Conservation (phyloP, 306 rosid species). For the Prunus mongolica region DNA sequence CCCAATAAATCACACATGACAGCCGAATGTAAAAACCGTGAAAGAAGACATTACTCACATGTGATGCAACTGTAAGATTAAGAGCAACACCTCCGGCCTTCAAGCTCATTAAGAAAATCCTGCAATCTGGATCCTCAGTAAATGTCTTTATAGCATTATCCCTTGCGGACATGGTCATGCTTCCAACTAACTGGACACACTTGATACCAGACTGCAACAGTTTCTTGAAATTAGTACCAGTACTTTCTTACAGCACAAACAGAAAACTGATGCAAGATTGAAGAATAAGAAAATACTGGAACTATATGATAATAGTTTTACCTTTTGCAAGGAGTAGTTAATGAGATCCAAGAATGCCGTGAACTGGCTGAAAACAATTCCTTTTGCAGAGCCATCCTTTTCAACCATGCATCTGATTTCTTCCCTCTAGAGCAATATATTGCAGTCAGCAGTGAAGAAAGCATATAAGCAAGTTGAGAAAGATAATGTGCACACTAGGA, state of each 20-base stretch:
- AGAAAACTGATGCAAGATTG: background rate
- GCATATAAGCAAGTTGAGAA: background rate
- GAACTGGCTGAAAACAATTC: constrained; percentile 94
- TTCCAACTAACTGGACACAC: constrained; percentile 82
- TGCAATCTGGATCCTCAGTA: constrained; percentile 78
- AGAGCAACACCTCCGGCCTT: constrained; percentile 98
- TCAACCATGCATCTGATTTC: constrained; percentile 90
- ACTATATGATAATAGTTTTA: constrained; percentile 15
- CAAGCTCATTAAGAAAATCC: constrained; percentile 93
- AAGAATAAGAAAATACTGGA: too few relatives aligned
- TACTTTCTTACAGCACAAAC: constrained; percentile 5
- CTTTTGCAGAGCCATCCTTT: constrained; percentile 94
- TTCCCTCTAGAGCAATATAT: constrained; percentile 63
- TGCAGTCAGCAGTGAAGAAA: constrained; percentile 12
- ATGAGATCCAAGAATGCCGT: constrained; percentile 93
- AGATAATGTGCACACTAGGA: constrained; percentile 1
- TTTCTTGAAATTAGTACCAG: constrained; percentile 17
- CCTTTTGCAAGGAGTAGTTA: constrained; percentile 71
- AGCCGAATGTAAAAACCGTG: background rate
- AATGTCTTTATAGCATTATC: constrained; percentile 71
- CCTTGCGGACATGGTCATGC: constrained; percentile 76
- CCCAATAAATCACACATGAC: background rate
- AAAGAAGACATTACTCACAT: constrained; percentile 44
- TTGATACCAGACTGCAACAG: constrained; percentile 70
- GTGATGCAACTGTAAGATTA: constrained; percentile 87